Conservation (phyloP, 306 rosid genomes). For the Castanea crenata region DNA sequence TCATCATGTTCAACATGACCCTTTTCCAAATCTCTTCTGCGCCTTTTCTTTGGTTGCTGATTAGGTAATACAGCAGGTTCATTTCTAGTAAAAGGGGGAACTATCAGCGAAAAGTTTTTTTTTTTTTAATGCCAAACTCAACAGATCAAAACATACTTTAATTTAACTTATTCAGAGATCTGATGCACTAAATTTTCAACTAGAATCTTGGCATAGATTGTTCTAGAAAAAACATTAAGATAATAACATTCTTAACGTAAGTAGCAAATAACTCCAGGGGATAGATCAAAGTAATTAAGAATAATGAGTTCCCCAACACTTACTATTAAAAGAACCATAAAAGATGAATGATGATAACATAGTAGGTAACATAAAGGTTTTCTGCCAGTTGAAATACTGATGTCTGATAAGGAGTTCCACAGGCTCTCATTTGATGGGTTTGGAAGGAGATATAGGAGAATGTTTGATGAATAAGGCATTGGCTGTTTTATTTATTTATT, state of each 20-base stretch:
- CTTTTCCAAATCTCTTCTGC: conserved; percentile 77
- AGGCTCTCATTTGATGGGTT: not conserved
- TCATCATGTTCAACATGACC: conserved; percentile 57
- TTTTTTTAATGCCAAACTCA: not conserved
- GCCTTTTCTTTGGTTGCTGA: conserved; percentile 93
- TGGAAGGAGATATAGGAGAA: not conserved
- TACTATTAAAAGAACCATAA: not conserved
- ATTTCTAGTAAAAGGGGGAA: conserved; percentile 35
- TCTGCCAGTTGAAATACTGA: too few relatives aligned
- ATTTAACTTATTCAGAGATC: conserved; percentile 13
- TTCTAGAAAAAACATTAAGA: conserved; percentile 11
- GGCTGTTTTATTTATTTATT: not conserved
- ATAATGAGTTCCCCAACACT: not conserved
- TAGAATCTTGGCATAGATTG: conserved; percentile 12
- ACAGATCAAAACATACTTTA: conserved; percentile 12
- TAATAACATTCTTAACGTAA: not conserved
- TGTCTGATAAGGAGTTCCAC: too few relatives aligned
- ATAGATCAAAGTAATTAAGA: not conserved
- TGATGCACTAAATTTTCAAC: not conserved
- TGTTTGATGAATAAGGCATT: not conserved
- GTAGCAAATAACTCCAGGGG: not conserved
- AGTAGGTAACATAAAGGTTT: not conserved
- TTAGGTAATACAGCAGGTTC: conserved; percentile 63
- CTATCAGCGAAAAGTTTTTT: conserved; percentile 12
- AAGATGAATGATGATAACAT: not conserved